These are phyloP conservation scores for Flammula alnicola DNA, from an alignment of 1,284 basidiomycete genomes.

Conservation along the genomic window DNA sequence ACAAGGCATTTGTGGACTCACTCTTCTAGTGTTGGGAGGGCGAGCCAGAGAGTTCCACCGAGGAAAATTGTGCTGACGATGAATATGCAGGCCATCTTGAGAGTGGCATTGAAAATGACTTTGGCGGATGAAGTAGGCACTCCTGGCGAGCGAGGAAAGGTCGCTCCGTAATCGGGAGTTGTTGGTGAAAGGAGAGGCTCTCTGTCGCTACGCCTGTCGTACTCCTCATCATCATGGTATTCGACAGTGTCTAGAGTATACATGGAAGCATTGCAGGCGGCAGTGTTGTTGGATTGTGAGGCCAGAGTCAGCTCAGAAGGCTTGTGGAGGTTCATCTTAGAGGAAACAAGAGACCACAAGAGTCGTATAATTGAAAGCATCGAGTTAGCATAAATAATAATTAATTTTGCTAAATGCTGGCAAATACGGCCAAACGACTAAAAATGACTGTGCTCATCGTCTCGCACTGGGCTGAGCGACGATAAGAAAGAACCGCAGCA, in stretches of 20 bases:
- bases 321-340: conserved; percentile 16
- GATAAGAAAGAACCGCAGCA: conserved; percentile 23
- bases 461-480: conserved; percentile 33
- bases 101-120: conserved; percentile 75
- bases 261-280: conserved; percentile 55
- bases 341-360: conserved; percentile 1
- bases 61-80: conserved; percentile 70
- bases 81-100: conserved; percentile 86
- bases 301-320: not conserved
- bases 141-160: conserved; percentile 45
- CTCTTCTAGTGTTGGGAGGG: conserved; percentile 80
- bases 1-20: conserved; percentile 44
- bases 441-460: conserved; percentile 25
- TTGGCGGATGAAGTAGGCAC: conserved; percentile 47
- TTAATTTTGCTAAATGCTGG: conserved; percentile 23
- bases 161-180: conserved; percentile 57
- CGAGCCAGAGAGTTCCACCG: conserved; percentile 77
- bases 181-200: conserved; percentile 43
- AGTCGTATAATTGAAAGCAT: not conserved
- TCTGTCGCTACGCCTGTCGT: conserved; percentile 31
- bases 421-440: conserved; percentile 37
- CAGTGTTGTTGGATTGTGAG: conserved; percentile 16
- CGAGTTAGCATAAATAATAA: conserved; percentile 18
- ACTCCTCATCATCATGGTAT: conserved; percentile 33
- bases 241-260: conserved; percentile 68